A percentile compares a stretch with the other conserved stretches of the same genome.
These are phyloP conservation scores for Suillus sp. DNA, from an alignment of 768 basidiomycete species.

Conservation along the genomic window DNA sequence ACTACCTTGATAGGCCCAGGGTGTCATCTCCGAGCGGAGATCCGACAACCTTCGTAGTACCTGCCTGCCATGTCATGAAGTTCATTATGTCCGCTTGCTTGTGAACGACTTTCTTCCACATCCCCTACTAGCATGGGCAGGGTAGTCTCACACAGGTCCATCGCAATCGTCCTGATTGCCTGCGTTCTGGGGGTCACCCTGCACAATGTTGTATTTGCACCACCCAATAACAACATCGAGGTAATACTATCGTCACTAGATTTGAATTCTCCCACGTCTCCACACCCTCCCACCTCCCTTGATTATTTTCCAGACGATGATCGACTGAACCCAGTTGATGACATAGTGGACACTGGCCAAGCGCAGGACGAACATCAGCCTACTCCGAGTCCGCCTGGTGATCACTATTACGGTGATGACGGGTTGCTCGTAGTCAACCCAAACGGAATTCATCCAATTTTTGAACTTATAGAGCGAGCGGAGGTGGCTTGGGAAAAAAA, in stretches of 20 bases:
- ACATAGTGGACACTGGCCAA: background rate
- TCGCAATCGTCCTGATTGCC: background rate
- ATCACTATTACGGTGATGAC: slow-evolving; percentile 28
- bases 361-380: background rate
- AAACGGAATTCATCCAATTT: slow-evolving; percentile 45
- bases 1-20: background rate
- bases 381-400: background rate
- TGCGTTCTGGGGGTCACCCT: slow-evolving; percentile 8
- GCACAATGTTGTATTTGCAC: slow-evolving; percentile 1
- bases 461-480: slow-evolving; percentile 41
- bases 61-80: background rate
- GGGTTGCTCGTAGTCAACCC: slow-evolving; percentile 39
- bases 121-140: background rate
- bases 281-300: background rate
- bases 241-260: background rate
- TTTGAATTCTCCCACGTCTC: background rate
- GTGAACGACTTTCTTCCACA: background rate
- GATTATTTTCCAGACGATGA: background rate
- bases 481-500: slow-evolving; percentile 41
- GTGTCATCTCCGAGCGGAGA: background rate
- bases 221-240: background rate
- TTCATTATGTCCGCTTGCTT: background rate
- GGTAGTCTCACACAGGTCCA: slow-evolving; percentile 4
- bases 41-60: background rate
- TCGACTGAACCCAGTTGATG: background rate